Conservation (phyloP, 2,329 filamentous ascomycete genomes). For the Aspergillus ibericus region DNA sequence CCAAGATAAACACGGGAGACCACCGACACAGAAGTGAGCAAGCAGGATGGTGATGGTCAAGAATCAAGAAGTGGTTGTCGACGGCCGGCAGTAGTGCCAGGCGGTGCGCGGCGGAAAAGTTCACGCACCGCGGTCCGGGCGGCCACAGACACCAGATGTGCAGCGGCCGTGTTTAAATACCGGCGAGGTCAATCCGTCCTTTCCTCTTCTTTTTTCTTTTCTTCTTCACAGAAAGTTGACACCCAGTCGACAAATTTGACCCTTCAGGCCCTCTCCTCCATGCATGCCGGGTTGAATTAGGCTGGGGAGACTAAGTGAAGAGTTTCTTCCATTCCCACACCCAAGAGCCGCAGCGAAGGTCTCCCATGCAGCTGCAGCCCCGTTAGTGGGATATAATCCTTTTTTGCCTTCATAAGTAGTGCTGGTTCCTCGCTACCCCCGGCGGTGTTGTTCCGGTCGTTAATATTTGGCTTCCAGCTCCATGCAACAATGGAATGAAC, state of each 20-base stretch:
- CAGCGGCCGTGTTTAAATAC: constrained; percentile 23
- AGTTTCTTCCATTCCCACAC: constrained; percentile 41
- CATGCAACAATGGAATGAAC: constrained; percentile 29
- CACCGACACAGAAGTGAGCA: background rate
- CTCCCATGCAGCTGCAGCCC: constrained; percentile 49
- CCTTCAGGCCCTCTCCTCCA: constrained; percentile 46
- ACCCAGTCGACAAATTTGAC: constrained; percentile 61
- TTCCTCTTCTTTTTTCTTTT: constrained; percentile 30
- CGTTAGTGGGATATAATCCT: constrained; percentile 49
- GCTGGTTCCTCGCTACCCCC: constrained; percentile 8
- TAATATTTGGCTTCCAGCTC: constrained; percentile 19
- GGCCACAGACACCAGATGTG: constrained; percentile 24
- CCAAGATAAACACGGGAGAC: background rate
- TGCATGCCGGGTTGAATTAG: constrained; percentile 61
- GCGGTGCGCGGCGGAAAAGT: constrained; percentile 26
- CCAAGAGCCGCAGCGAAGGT: constrained; percentile 53
- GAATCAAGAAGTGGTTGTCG: background rate
- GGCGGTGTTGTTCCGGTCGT: constrained; percentile 10
- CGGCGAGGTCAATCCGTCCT: constrained; percentile 19
- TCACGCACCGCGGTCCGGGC: constrained; percentile 26
- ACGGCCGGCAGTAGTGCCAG: background rate
- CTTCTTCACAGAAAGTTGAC: constrained; percentile 57
- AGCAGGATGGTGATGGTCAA: background rate
- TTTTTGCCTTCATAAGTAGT: constrained; percentile 12
- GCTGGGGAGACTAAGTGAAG: constrained; percentile 50